Percentiles rank a stretch among this genome's conserved stretches.
phyloP scores from a whole-genome alignment of 2,329 filamentous ascomycete species.

The Fusarium piperis region DNA sequence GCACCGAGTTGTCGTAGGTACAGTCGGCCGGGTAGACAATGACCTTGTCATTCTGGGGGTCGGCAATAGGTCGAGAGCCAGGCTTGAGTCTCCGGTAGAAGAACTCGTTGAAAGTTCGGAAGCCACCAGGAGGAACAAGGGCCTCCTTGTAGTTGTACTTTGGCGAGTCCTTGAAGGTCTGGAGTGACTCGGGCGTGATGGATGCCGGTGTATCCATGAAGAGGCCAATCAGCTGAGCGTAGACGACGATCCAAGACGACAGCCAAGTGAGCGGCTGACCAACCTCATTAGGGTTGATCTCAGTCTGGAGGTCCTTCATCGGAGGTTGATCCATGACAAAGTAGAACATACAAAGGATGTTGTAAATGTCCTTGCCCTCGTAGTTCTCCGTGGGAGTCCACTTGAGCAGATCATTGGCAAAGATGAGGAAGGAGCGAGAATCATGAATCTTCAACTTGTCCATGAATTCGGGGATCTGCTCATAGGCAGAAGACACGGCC shows the following conservation, averaged over 20 bases:
- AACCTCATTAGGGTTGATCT: conserved; percentile 44
- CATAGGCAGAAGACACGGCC: conserved; percentile 21
- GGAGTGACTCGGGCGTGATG: conserved; percentile 43
- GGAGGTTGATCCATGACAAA: conserved; percentile 50
- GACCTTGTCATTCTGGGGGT: conserved; percentile 39
- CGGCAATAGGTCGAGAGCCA: conserved; percentile 45
- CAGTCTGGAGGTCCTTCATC: conserved; percentile 32
- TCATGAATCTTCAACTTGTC: conserved; percentile 33
- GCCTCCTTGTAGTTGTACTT: conserved; percentile 46
- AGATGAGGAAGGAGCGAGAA: conserved; percentile 33
- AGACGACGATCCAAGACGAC: conserved; percentile 52
- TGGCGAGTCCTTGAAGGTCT: conserved; percentile 46
- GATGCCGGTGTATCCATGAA: conserved; percentile 48
- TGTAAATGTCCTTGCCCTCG: conserved; percentile 49
- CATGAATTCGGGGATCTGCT: conserved; percentile 36
- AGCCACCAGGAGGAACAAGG: conserved; percentile 45
- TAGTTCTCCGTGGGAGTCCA: conserved; percentile 51
- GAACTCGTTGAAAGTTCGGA: conserved; percentile 53
- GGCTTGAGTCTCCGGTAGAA: conserved; percentile 51
- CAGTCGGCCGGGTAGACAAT: conserved; percentile 51
- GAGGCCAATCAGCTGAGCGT: conserved; percentile 47
- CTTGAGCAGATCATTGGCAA: conserved; percentile 45
- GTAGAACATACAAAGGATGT: conserved; percentile 52
- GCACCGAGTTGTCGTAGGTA: conserved; percentile 43
- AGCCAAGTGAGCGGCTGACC: conserved; percentile 45